Evolutionary conservation across 163 green algal species (phyloP), one percentile per base, ranked within the genome.

Genomic region (Scenedesmus sp.): DNA sequence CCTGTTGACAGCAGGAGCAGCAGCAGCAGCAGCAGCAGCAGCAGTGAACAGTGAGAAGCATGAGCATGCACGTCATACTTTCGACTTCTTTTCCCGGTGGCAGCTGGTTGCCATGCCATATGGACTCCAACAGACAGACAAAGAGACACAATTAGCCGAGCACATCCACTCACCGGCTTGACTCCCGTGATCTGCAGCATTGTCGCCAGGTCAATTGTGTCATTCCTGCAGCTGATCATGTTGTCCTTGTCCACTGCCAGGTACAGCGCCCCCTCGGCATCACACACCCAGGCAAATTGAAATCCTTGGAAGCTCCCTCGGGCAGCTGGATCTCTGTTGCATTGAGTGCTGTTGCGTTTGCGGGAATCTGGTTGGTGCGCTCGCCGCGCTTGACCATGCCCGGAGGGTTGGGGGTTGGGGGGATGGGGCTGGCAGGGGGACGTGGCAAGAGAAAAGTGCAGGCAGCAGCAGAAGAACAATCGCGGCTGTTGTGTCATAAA

Each of bases 261-360:
- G 72, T 90, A 90, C n/a, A 90, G 72, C 6, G 33, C 76, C 1
- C 86, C 86, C 73, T 85, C 80, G n/a, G 86, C 86, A 79, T 90
- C 86, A 83, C 86, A 90, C 10, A 90, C 73, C 86, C 86, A 90
- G n/a, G 84, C 84, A 82, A 89, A 89, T 3, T 79, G 73, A 42
- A 90, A 16, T 79, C 42, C 73, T 85, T 79, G 33, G 42, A 56
- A 30, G 61, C 72, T 22, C 86, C 73, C 44, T 78, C 86, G n/a
- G 84, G 84, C 61, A 89, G 30, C 65, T 65, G 72, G 73, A 81
- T 86, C 46, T 90, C 80, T 82, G 72, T 13, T 3, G 20, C 10
- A 9, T 76, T 70, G 42, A 90, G 44, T 49, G 85, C 85, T 24
- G 86, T 85, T 40, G 46, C 73, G 44, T 86, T 85, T 26, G 86